Base-by-base conservation (phyloP, 1,284 basidiomycete species). In the Coniferiporia sulphurascens region DNA sequence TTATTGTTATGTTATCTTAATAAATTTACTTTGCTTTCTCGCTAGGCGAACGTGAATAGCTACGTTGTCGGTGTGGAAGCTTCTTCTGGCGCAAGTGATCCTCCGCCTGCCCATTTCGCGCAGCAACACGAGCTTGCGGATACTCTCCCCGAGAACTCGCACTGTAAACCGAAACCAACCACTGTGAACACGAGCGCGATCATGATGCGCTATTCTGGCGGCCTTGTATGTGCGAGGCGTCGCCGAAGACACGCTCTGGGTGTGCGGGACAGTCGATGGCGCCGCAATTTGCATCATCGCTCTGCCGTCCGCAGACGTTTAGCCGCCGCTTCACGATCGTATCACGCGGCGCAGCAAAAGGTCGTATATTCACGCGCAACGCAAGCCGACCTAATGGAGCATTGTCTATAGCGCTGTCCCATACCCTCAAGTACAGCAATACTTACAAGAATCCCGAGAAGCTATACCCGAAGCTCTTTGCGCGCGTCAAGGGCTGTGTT, bases 351-450 rank as follows among this genome's bases (percentile, higher is more conserved):
- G 0, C 94, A 97, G 72, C 96, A 99, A 74, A 98, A 98, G 74
- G 89, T 93, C 9, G 96, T 96, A 1, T 83, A 96, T 44, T 95
- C 91, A 0, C 98, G 95, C 94, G 89, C 93, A 0, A 95, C 93
- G 2, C 91, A 96, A 72, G 77, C 95, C 22, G 93, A 98, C 70
- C 82, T 98, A 53, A 98, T 98, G 87, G 89, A 95, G 22, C 85
- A 95, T 27, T 99, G 95, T 72, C 93, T 94, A 0, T 96, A 99
- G 72, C 93, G 97, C 69, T 83, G 91, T n/a, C 98, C 98, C 74
- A 85, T 91, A 90, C 63, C 91, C 88, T 49, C 91, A 92, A 58
- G 95, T 95, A 0, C 95, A 98, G 69, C 96, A 99, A 73, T 98
- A 87, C 78, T 27, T 27, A 27, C 27, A 94, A 95, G 70, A 98